Base-by-base conservation (phyloP, 2,329 filamentous ascomycete species). In the Sphaerulina populicola region DNA sequence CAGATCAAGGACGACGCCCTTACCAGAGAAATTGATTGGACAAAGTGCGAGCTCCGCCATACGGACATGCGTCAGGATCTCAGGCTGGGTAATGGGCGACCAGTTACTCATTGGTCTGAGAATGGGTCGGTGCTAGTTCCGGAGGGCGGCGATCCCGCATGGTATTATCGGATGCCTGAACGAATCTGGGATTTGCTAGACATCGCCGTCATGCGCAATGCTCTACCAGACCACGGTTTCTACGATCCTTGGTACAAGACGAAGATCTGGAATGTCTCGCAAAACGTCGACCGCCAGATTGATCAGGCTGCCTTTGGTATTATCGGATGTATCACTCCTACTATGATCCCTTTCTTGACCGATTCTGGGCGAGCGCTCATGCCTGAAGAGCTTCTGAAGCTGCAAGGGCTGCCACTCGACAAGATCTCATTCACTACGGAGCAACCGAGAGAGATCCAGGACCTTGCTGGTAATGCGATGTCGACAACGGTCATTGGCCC, bases 401-500 rank as follows among this genome's bases (percentile, higher is more conserved):
- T 89, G 4, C 86, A 90, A 68, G 86, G 86, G 1, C 71, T 90
- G 44, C 83, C 84, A 0, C 64, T 83, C 1, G 69, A 81, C 48
- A 74, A 76, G 44, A 70, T 90, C 9, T 70, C 80, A 0, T 73
- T 88, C n/a, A 81, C 78, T 0, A 75, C 76, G 7, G 82, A 90
- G 59, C 77, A 74, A 0, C 55, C 65, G 0, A 57, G 63, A 1
- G 67, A 89, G 14, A 70, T 87, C 2, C 79, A 83, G 55, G 80
- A 88, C 57, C 70, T 91, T 2, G 85, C 84, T 1, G 86, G 86
- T 0, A 91, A 93, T 64, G 86, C 86, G 0, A 91, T 91, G 86
- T 81, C 78, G 1, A 80, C 80, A 0, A 85, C 86, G 0, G 83
- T 88, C 0, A 79, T 89, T 8, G 83, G 82, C 2, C 73, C 77